Evolutionary conservation across 2,329 filamentous ascomycete species (phyloP).

Genomic region (Fonsecaea monophora): DNA sequence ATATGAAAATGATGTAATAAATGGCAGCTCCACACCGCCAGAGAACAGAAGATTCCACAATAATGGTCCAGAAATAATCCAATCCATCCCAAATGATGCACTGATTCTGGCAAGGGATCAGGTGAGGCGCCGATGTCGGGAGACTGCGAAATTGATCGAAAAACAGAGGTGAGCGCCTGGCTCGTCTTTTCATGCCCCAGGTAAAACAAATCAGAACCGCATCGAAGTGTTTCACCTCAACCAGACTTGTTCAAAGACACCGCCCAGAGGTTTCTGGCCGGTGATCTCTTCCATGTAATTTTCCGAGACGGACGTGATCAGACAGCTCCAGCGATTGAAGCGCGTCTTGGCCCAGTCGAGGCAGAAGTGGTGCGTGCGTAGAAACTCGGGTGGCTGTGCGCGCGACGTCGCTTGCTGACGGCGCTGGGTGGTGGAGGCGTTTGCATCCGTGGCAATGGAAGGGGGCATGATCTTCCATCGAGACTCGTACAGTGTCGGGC

Average conservation of each 20-base stretch:
- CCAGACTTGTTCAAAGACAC: constrained; percentile 41
- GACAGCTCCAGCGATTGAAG: constrained; percentile 39
- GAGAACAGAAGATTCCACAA: not conserved
- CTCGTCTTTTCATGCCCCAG: not conserved
- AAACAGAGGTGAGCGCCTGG: not conserved
- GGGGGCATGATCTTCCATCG: constrained; percentile 33
- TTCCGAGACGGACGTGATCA: constrained; percentile 39
- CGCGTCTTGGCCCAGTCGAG: constrained; percentile 40
- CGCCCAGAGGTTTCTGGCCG: constrained; percentile 35
- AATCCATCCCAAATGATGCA: not conserved
- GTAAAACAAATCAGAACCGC: not conserved
- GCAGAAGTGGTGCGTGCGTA: constrained; percentile 40
- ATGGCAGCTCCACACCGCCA: not conserved
- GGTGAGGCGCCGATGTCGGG: not conserved
- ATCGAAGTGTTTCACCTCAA: constrained; percentile 28
- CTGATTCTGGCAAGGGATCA: not conserved
- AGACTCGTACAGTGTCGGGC: constrained; percentile 40
- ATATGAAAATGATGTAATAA: not conserved
- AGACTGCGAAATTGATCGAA: not conserved
- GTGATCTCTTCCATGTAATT: constrained; percentile 38
- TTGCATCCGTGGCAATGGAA: not conserved
- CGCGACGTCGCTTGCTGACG: not conserved
- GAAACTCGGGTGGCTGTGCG: constrained; percentile 36
- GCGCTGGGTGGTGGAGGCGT: not conserved
- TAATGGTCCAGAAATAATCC: not conserved